Evolutionary conservation across 2,329 filamentous ascomycete genomes (phyloP), one percentile per base, ranked within the genome.

Genomic region (Pseudogymnoascus pannorum): DNA sequence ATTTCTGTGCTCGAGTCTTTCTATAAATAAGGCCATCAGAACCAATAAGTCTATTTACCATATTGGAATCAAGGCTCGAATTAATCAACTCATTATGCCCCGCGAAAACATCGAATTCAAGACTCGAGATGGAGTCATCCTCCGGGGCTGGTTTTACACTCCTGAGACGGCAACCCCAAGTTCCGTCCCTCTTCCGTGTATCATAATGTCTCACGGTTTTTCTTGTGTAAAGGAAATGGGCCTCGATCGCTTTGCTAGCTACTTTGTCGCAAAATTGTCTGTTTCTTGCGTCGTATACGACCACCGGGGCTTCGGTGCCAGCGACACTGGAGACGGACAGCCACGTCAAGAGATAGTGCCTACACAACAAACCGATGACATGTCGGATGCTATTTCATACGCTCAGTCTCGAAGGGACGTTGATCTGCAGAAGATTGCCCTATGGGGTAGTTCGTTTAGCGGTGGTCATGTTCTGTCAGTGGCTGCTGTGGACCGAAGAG

Each of bases 401-500:
- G 70, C 71, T 5, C 70, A 72, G 48, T 66, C 67, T 6, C 60
- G 67, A 14, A 22, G 62, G 2, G 68, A 75, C 24, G 70, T 76
- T 2, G 67, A 74, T 64, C 26, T 63, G 2, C 54, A 67, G 9
- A 71, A 67, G 38, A 72, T 76, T 59, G 73, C 69, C 12, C 66
- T 76, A 20, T 77, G 74, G 73, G 75, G 75, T 9, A 68, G 63
- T 57, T 70, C 70, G 9, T 73, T 74, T 63, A 71, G 68, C 61
- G 75, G 74, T 24, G 75, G 75, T n/a, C 71, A 77, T 67, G 73
- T 74, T 5, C 64, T 78, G 1, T 68, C 66, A 59, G 70, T 75
- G 48, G 75, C 69, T 20, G 75, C 76, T 14, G 67, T 71, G 2
- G 75, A 78, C 62, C 68, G 68, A 29, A 66, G 75, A 16, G 72